Base-by-base conservation (phyloP, 2,329 filamentous ascomycete genomes). In the Westerdykella ornata region DNA sequence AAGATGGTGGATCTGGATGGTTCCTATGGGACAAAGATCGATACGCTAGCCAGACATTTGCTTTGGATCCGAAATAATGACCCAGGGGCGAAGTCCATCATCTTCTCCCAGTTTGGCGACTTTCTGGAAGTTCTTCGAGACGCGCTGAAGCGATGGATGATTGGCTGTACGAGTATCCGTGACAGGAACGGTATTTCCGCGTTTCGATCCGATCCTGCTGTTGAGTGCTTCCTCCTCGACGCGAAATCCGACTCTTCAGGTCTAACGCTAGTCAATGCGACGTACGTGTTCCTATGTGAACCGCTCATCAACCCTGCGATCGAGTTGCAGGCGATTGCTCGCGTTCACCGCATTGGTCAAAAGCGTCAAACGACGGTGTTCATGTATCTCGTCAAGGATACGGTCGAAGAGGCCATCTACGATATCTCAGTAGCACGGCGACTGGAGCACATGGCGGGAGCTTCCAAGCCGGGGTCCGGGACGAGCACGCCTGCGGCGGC, bases 281-380 rank as follows among this genome's bases (percentile, higher is more conserved):
- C 81, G 36, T 88, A 97, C 59, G 88, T 97, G 1, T 94, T 97
- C 59, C 76, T 98, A 4, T 95, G 88, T 62, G 92, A 98, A 60
- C 92, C 92, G 2, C 72, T 97, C 3, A 80, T 97, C 53, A 95
- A 97, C 59, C 90, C 90, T 0, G 88, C 89, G 0, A 80, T 98
- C 13, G 92, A 97, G 65, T 74, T 97, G 8, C 92, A 98, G 65
- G 90, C 89, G 12, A 94, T 97, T 57, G 89, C 90, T 1, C 84
- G 92, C 42, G 89, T 98, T 1, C 88, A 98, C 61, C 81, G 92
- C 28, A 98, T 98, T 48, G 92, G 92, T 0, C 92, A 97, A 66
- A 75, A 82, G 48, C 81, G 85, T 38, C 77, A 85, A 50, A 98
- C 92, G 0, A 95, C 87, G 0, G 88, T 97, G 1, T 97, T 89